Percentiles rank a stretch among this genome's conserved stretches.
Evolutionary conservation across 768 basidiomycete genomes (phyloP).

Genomic region (Auricularia heimuer): DNA sequence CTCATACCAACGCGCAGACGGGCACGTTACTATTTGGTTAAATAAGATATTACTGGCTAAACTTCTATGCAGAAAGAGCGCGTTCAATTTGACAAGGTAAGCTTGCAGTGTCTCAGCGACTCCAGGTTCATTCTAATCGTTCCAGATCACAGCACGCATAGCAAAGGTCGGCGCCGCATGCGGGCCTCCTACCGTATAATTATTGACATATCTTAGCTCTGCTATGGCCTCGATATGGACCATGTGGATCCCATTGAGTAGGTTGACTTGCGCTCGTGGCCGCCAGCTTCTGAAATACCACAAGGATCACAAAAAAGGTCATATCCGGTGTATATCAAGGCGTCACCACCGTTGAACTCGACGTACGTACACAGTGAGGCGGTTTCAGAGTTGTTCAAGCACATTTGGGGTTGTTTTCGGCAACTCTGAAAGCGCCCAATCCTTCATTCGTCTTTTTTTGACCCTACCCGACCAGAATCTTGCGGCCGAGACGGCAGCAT

Average conservation of each 20-base stretch:
- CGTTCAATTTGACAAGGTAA: slow-evolving; percentile 87
- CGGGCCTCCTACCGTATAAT: background rate
- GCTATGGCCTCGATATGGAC: slow-evolving; percentile 89
- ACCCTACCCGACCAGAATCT: slow-evolving; percentile 53
- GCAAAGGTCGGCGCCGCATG: slow-evolving; percentile 35
- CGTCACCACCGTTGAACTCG: slow-evolving; percentile 94
- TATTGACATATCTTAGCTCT: slow-evolving; percentile 37
- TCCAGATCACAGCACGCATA: slow-evolving; percentile 76
- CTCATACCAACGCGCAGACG: slow-evolving; percentile 9
- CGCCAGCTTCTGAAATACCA: background rate
- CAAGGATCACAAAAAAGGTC: slow-evolving; percentile 83
- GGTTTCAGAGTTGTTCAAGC: too few relatives aligned
- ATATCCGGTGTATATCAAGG: slow-evolving; percentile 89
- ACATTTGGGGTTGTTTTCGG: too few relatives aligned
- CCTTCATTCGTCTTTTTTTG: background rate
- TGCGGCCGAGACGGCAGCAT: slow-evolving; percentile 94
- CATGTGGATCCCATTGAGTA: slow-evolving; percentile 92
- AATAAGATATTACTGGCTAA: slow-evolving; percentile 9
- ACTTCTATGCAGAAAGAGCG: slow-evolving; percentile 68
- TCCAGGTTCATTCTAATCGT: slow-evolving; percentile 3
- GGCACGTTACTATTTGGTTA: slow-evolving; percentile 8
- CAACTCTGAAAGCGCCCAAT: too few relatives aligned
- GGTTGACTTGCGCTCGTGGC: slow-evolving; percentile 15
- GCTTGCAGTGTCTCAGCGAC: slow-evolving; percentile 14
- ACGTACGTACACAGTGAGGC: slow-evolving; percentile 43